Conservation (phyloP, 306 rosid genomes). For the Vicia faba region DNA sequence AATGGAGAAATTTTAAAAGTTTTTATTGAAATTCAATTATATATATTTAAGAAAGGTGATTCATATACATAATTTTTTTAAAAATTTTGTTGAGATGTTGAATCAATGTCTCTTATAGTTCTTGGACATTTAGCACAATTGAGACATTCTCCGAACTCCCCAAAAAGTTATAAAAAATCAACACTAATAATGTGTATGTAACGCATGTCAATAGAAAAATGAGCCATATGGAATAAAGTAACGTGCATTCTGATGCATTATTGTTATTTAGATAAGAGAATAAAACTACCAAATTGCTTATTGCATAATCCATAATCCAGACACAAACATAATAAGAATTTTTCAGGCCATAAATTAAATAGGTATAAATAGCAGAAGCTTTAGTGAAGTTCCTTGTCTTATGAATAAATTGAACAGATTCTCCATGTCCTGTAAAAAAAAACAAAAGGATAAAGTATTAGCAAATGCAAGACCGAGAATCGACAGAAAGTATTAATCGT, state of each 20-base stretch:
- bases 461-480: conserved; percentile 14
- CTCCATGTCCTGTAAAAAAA: conserved; percentile 34
- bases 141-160: too few relatives aligned
- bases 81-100: too few relatives aligned
- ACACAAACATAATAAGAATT: conserved; percentile 16
- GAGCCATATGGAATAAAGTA: background rate
- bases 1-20: too few relatives aligned
- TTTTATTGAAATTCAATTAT: too few relatives aligned
- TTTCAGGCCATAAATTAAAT: conserved; percentile 9
- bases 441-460: background rate
- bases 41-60: too few relatives aligned
- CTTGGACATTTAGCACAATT: too few relatives aligned
- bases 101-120: too few relatives aligned
- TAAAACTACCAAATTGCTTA: conserved; percentile 21
- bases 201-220: background rate
- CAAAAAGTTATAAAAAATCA: too few relatives aligned
- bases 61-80: too few relatives aligned
- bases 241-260: background rate
- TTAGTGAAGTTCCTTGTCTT: conserved; percentile 20
- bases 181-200: too few relatives aligned
- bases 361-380: conserved; percentile 11
- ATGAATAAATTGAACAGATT: conserved; percentile 11
- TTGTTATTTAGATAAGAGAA: background rate
- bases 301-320: conserved; percentile 34
- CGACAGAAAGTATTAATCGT: conserved; percentile 6